Base-by-base conservation (phyloP, 352 stramenopile genomes). In the Chrysophaeum taylorii region DNA sequence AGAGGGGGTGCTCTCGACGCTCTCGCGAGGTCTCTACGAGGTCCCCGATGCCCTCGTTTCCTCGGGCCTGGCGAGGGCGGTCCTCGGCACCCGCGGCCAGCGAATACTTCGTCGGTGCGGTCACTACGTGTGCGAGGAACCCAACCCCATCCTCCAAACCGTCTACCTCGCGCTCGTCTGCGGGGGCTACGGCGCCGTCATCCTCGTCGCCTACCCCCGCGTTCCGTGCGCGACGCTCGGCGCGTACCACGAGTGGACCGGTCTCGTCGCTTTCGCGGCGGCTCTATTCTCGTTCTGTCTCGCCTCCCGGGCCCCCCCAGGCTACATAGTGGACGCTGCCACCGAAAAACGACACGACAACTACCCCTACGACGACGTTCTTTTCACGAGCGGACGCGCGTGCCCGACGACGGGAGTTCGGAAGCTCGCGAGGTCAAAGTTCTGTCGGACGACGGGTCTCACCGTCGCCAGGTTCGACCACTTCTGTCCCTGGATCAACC, bases 401-500 rank as follows among this genome's bases (percentile, higher is more conserved):
- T 87, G 81, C 70, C 68, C 78, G 23, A 87, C 80, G 0, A 73
- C 79, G 0, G 69, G 75, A n/a, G 79, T 89, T 67, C 69, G 72
- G 21, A 80, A 80, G 71, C 69, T 86, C 41, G 77, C 83, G 18
- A 48, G 83, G 14, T 81, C 74, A 42, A 89, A 87, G 72, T 89
- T 81, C 72, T 82, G 87, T 77, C 72, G 81, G 70, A 76, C 78
- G 61, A 80, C 79, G 57, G 77, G 79, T 42, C 64, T 71, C 50
- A 79, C 84, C 73, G 68, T 82, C 12, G 36, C 83, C 21, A 70
- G 81, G 64, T 89, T 86, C 63, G 83, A 89, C 76, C 83, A 89
- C 76, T 87, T 79, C 50, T 89, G 83, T 74, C 80, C 79, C 31
- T 89, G 83, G 83, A 43, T 87, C 5, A 76, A 82, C 69, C 80